A percentile compares a stretch with the other conserved stretches of the same genome.
Evolutionary conservation across 2,329 filamentous ascomycete species (phyloP).

Genomic region (Aaosphaeria arxii): DNA sequence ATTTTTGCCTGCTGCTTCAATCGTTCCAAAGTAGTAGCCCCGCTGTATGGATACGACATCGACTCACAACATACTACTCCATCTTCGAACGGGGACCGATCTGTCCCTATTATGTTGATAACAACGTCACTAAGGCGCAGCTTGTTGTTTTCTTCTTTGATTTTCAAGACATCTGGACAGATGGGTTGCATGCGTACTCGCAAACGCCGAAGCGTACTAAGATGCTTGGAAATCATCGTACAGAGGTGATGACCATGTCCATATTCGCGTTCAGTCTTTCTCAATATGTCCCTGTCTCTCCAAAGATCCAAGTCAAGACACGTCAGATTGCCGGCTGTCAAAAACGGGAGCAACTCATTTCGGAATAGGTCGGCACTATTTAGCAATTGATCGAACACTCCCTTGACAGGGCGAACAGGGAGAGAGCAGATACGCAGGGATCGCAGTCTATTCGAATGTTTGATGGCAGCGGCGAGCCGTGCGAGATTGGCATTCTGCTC

Average conservation of each 20-base stretch:
- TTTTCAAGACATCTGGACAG: slow-evolving; percentile 17
- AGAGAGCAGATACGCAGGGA: slow-evolving; percentile 11
- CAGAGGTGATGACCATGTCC: slow-evolving; percentile 22
- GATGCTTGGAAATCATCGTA: slow-evolving; percentile 47
- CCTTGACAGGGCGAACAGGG: too few species aligned
- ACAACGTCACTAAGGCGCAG: slow-evolving; percentile 16
- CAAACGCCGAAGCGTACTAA: slow-evolving; percentile 29
- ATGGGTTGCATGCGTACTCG: slow-evolving; percentile 17
- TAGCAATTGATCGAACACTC: slow-evolving; percentile 11
- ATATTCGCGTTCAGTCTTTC: slow-evolving; percentile 10
- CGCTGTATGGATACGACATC: slow-evolving; percentile 8
- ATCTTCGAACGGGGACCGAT: slow-evolving; percentile 11
- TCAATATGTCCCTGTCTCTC: slow-evolving; percentile 8
- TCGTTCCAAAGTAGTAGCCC: slow-evolving; percentile 10
- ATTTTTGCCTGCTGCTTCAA: slow-evolving; percentile 17
- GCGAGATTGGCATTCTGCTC: slow-evolving; percentile 15
- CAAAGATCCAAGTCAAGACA: slow-evolving; percentile 11
- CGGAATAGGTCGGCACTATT: slow-evolving; percentile 16
- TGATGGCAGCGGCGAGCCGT: slow-evolving; percentile 12
- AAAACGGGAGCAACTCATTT: slow-evolving; percentile 11
- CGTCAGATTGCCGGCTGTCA: slow-evolving; percentile 13
- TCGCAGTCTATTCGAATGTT: slow-evolving; percentile 17
- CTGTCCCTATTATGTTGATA: slow-evolving; percentile 18
- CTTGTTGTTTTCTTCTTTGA: slow-evolving; percentile 12
- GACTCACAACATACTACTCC: slow-evolving; percentile 9